Evolutionary conservation across 78 protist genomes (phyloP).

Genomic region (Dictyostelium purpureum): DNA sequence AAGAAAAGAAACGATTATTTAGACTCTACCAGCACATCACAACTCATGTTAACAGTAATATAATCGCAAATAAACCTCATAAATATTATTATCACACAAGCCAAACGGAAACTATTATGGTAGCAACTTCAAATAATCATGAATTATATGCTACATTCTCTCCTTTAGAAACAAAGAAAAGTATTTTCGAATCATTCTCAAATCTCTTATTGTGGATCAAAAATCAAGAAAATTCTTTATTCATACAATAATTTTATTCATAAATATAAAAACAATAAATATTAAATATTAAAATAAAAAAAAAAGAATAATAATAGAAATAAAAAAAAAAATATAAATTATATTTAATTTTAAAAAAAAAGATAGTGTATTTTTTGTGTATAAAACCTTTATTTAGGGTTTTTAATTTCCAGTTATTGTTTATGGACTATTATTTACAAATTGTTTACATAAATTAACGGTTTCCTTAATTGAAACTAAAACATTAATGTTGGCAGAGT

Average conservation of each 20-base stretch:
- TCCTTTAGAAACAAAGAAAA: constrained; percentile 72
- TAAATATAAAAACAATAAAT: neutral
- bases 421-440: too few species aligned
- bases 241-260: neutral
- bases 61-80: constrained; percentile 54
- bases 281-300: neutral
- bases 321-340: neutral
- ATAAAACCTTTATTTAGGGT: too few species aligned
- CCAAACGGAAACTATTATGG: constrained; percentile 73
- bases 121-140: constrained; percentile 45
- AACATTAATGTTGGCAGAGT: too few species aligned
- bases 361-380: too few species aligned
- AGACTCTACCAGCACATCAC: constrained; percentile 74
- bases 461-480: too few species aligned
- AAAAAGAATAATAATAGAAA: neutral
- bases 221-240: constrained; percentile 44
- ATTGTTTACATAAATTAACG: too few species aligned
- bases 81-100: constrained; percentile 75
- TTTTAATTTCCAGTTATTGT: too few species aligned
- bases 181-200: constrained; percentile 42
- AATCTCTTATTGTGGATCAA: constrained; percentile 72
- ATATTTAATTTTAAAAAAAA: neutral
- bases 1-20: constrained; percentile 68
- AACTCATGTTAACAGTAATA: constrained; percentile 26
- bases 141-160: constrained; percentile 79